Evolutionary conservation across 768 basidiomycete species (phyloP).

Genomic region (Phanerochaete carnosa): DNA sequence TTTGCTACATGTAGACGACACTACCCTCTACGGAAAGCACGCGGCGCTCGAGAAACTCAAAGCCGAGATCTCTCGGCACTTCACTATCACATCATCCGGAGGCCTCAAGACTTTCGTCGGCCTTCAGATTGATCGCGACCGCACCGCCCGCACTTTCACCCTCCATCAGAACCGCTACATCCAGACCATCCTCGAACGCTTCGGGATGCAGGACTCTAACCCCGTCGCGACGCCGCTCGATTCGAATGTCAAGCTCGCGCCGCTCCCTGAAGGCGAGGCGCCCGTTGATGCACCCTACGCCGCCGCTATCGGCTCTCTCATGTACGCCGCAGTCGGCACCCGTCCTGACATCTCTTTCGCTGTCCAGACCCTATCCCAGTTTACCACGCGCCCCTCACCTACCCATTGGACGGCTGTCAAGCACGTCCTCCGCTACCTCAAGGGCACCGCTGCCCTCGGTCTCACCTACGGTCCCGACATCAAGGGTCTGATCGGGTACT

Average conservation of each 20-base stretch:
- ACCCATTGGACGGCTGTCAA: slow-evolving; percentile 37
- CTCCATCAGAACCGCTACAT: slow-evolving; percentile 27
- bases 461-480: slow-evolving; percentile 24
- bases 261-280: background rate
- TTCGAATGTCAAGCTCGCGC: slow-evolving; percentile 21
- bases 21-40: background rate
- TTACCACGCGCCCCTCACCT: slow-evolving; percentile 20
- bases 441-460: slow-evolving; percentile 27
- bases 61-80: slow-evolving; percentile 17
- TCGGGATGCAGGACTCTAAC: slow-evolving; percentile 26
- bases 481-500: slow-evolving; percentile 28
- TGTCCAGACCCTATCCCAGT: slow-evolving; percentile 23
- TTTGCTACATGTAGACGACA: slow-evolving; percentile 33
- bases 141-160: slow-evolving; percentile 13
- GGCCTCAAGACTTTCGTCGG: slow-evolving; percentile 26
- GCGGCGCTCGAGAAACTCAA: slow-evolving; percentile 11
- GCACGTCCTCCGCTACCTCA: slow-evolving; percentile 33
- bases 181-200: slow-evolving; percentile 21
- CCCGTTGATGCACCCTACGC: slow-evolving; percentile 14
- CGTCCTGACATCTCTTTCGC: slow-evolving; percentile 32
- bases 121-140: slow-evolving; percentile 26
- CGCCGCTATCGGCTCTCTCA: slow-evolving; percentile 22
- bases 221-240: slow-evolving; percentile 31
- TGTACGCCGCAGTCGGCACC: slow-evolving; percentile 29
- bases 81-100: slow-evolving; percentile 21